phyloP scores from a whole-genome alignment of 164 flowering plant species.

The Houttuynia cordata region DNA sequence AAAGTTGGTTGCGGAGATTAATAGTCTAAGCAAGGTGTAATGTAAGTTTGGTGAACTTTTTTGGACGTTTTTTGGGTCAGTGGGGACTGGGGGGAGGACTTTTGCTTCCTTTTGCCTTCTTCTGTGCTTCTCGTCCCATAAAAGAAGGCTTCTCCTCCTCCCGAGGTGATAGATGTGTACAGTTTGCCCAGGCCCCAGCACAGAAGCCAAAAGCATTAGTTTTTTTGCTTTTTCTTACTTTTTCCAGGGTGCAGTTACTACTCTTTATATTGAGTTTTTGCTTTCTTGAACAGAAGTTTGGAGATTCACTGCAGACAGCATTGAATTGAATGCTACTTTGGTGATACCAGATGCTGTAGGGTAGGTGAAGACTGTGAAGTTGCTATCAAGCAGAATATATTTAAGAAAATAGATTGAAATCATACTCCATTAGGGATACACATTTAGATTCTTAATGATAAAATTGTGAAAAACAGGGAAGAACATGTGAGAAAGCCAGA shows the following conservation, averaged over 20 bases:
- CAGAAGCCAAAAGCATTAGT: neutral
- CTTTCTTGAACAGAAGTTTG: neutral
- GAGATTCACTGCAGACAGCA: no score
- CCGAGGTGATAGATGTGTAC: neutral
- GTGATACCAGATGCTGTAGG: no score
- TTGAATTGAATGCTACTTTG: no score
- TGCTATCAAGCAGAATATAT: no score
- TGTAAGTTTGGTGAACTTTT: neutral
- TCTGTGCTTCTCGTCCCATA: conserved; percentile 1
- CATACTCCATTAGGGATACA: no score
- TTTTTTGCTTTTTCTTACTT: neutral
- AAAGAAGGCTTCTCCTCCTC: neutral
- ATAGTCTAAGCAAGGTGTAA: neutral
- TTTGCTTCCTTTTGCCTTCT: neutral
- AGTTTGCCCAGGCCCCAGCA: neutral
- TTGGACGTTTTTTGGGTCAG: neutral
- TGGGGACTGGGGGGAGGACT: neutral
- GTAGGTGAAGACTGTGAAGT: no score
- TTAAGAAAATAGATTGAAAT: no score
- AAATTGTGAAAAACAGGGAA: no score
- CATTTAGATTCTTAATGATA: no score
- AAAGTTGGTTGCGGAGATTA: neutral
- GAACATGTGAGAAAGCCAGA: no score
- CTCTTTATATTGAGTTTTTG: neutral
- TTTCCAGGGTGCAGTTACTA: neutral